phyloP scores from a whole-genome alignment of 2,329 filamentous ascomycete species.

The Ophiosphaerella korrae region DNA sequence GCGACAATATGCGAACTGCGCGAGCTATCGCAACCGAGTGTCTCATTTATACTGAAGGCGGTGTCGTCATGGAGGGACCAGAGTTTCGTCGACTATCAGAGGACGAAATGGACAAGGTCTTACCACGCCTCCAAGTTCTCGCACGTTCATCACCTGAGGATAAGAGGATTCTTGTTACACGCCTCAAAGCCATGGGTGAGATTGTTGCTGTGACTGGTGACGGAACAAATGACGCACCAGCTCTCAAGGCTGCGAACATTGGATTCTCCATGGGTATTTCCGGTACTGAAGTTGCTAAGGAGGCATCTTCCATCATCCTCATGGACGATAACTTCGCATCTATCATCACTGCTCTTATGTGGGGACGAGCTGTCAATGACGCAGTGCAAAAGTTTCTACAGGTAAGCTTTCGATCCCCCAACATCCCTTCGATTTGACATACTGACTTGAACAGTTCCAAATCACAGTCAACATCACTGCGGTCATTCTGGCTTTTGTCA shows the following conservation, averaged over 20 bases:
- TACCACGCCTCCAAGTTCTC: constrained; percentile 83
- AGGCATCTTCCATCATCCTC: constrained; percentile 96
- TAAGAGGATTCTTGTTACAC: constrained; percentile 93
- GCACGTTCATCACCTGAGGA: constrained; percentile 94
- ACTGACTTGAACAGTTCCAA: constrained; percentile 63
- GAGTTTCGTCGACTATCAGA: constrained; percentile 86
- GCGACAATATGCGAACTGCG: constrained; percentile 93
- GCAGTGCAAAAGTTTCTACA: constrained; percentile 98
- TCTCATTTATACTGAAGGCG: constrained; percentile 79
- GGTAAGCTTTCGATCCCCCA: constrained; percentile 41
- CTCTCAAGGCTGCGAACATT: constrained; percentile 96
- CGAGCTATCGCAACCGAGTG: constrained; percentile 96
- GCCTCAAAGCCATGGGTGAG: constrained; percentile 85
- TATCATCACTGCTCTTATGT: constrained; percentile 91
- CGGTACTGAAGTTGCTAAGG: constrained; percentile 92
- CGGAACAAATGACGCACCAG: constrained; percentile 95
- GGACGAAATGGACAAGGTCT: constrained; percentile 77
- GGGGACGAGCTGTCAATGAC: constrained; percentile 96
- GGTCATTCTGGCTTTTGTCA: constrained; percentile 96
- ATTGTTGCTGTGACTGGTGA: constrained; percentile 98
- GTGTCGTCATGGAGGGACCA: constrained; percentile 81
- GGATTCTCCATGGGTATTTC: constrained; percentile 92
- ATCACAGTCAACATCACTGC: constrained; percentile 99
- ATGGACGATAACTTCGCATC: constrained; percentile 98
- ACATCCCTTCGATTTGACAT: neutral